A percentile compares a stretch with the other conserved stretches of the same genome.
Evolutionary conservation across 192 early-diverging fungal genomes (phyloP).

Genomic region (Radiomyces spectabilis): DNA sequence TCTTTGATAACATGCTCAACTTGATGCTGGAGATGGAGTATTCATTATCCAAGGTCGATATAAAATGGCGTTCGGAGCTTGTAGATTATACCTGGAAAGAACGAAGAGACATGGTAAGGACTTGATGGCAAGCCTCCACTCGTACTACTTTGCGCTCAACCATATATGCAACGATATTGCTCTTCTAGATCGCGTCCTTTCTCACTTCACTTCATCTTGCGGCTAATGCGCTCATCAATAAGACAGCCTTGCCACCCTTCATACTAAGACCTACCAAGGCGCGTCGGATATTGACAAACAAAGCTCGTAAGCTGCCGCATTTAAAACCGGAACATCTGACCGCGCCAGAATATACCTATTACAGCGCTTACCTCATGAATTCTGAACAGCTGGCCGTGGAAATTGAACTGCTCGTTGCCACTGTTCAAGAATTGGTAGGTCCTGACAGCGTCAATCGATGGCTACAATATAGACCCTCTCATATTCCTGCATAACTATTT

Average conservation of each 20-base stretch:
- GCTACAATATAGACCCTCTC: conserved; percentile 14
- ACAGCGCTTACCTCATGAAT: conserved; percentile 31
- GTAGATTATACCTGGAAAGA: conserved; percentile 19
- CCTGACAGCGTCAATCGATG: conserved; percentile 22
- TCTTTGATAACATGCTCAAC: conserved; percentile 27
- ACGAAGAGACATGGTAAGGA: conserved; percentile 19
- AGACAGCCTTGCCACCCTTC: conserved; percentile 26
- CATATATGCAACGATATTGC: too few species aligned
- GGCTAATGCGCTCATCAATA: conserved; percentile 23
- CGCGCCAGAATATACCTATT: conserved; percentile 23
- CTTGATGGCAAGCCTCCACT: neutral
- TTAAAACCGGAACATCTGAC: conserved; percentile 7
- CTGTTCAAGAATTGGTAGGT: conserved; percentile 24
- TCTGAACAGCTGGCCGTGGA: conserved; percentile 30
- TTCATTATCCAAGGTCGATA: conserved; percentile 16
- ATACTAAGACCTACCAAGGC: conserved; percentile 23
- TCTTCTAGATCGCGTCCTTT: conserved; percentile 24
- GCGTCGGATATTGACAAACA: conserved; percentile 8
- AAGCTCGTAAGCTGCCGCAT: conserved; percentile 6
- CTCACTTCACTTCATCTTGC: conserved; percentile 27
- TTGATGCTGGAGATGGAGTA: conserved; percentile 25
- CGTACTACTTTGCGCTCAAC: neutral
- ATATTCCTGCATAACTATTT: too few species aligned
- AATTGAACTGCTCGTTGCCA: conserved; percentile 16
- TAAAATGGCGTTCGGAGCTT: conserved; percentile 17